phyloP scores from a whole-genome alignment of 176 grass and related monocot species.

The Oryza longistaminata region DNA sequence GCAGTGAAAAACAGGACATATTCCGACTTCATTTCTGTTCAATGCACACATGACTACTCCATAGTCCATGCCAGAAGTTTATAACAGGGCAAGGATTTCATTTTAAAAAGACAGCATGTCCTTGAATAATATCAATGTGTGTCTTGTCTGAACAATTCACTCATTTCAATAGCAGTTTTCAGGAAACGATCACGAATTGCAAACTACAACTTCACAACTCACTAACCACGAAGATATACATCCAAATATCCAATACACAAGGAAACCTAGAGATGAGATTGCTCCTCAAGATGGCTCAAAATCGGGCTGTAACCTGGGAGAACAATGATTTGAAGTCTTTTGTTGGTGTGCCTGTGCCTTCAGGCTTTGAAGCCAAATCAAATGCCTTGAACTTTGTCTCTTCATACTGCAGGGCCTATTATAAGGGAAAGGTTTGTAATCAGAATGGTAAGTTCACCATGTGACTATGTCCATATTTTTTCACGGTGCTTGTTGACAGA shows the following conservation, averaged over 20 bases:
- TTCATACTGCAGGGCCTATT: constrained; percentile 74
- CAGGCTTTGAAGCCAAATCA: constrained; percentile 82
- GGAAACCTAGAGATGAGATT: neutral
- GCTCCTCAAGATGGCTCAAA: constrained; percentile 36
- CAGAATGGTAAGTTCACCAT: neutral
- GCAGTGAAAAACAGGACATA: neutral
- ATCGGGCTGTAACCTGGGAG: constrained; percentile 50
- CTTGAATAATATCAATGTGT: neutral
- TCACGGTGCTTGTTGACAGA: neutral
- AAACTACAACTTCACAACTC: neutral
- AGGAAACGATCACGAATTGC: neutral
- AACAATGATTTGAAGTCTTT: constrained; percentile 73
- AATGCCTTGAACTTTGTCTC: constrained; percentile 86
- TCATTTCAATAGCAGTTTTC: constrained; percentile 6
- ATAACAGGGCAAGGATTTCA: neutral
- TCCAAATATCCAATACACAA: neutral
- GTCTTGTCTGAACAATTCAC: neutral
- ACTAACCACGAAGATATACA: neutral
- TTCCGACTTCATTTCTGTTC: neutral
- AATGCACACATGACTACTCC: neutral
- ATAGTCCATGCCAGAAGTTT: neutral
- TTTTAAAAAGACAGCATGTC: neutral
- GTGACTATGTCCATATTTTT: neutral
- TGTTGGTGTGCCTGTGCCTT: constrained; percentile 64
- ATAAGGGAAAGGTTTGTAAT: constrained; percentile 2